Conservation (phyloP, 192 early-diverging fungal genomes). For the Geosiphon pyriformis region DNA sequence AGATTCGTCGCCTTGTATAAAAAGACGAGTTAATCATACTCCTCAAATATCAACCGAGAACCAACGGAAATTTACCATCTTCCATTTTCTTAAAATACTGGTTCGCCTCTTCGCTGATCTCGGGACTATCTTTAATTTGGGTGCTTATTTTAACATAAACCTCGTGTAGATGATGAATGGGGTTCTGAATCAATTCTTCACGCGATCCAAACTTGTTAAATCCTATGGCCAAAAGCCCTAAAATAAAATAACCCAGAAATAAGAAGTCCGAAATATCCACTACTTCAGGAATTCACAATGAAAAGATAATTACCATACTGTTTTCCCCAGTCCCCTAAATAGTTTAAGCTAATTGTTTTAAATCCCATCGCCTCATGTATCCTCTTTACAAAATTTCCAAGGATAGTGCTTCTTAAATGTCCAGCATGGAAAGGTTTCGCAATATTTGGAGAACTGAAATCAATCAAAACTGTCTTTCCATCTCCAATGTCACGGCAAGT, state of each 20-base stretch:
- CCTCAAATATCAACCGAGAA: too few relatives aligned
- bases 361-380: slow-evolving; percentile 78
- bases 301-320: slow-evolving; percentile 71
- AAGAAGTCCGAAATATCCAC: not conserved
- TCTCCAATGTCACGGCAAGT: slow-evolving; percentile 27
- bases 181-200: slow-evolving; percentile 60
- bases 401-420: slow-evolving; percentile 93
- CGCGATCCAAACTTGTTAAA: slow-evolving; percentile 73
- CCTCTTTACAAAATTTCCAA: slow-evolving; percentile 83
- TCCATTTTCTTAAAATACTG: slow-evolving; percentile 90
- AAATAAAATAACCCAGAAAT: not conserved
- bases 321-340: slow-evolving; percentile 98
- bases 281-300: too few relatives aligned
- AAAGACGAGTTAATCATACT: not conserved
- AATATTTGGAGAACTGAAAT: slow-evolving; percentile 94
- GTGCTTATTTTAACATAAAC: slow-evolving; percentile 84
- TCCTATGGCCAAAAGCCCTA: slow-evolving; percentile 84
- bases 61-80: slow-evolving; percentile 55
- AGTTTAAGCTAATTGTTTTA: slow-evolving; percentile 82
- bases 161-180: slow-evolving; percentile 84
- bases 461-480: slow-evolving; percentile 72
- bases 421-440: slow-evolving; percentile 98
- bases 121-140: slow-evolving; percentile 53
- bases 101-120: slow-evolving; percentile 71
- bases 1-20: slow-evolving; percentile 43